A percentile compares a stretch with the other conserved stretches of the same genome.
These are phyloP conservation scores for Emmonsia crescens DNA, from an alignment of 2,329 filamentous ascomycete genomes.

Conservation along the genomic window DNA sequence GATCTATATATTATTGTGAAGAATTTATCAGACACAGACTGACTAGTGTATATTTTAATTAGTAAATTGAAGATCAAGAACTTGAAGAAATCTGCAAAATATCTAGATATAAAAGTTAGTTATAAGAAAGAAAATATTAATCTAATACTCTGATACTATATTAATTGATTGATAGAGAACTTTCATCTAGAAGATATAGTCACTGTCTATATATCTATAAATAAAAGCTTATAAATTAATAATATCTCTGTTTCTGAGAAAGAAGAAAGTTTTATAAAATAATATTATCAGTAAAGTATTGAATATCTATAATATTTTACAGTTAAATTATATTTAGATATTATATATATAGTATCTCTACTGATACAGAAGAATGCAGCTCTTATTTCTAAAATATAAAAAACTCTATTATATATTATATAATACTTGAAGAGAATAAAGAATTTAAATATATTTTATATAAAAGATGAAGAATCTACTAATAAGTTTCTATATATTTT, in stretches of 20 bases:
- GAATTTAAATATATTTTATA: too few relatives aligned
- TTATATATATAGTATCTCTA: background rate
- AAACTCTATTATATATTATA: background rate
- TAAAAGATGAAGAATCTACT: too few relatives aligned
- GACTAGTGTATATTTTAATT: too few relatives aligned
- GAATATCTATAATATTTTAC: background rate
- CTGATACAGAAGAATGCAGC: background rate
- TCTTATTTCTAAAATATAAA: background rate
- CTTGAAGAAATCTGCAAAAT: too few relatives aligned
- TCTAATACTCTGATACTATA: too few relatives aligned
- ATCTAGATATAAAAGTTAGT: too few relatives aligned
- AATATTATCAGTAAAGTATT: background rate
- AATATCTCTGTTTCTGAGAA: background rate
- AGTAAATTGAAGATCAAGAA: too few relatives aligned
- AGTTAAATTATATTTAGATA: background rate
- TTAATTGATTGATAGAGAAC: background rate
- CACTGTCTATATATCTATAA: background rate
- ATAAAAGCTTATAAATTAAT: background rate
- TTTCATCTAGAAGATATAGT: background rate
- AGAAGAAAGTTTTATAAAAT: background rate
- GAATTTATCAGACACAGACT: too few relatives aligned
- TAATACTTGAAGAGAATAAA: too few relatives aligned
- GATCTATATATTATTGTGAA: too few relatives aligned
- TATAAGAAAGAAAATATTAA: too few relatives aligned
- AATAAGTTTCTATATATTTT: background rate